phyloP scores from a whole-genome alignment of 2,329 filamentous ascomycete species.

The Cladophialophora exuberans region DNA sequence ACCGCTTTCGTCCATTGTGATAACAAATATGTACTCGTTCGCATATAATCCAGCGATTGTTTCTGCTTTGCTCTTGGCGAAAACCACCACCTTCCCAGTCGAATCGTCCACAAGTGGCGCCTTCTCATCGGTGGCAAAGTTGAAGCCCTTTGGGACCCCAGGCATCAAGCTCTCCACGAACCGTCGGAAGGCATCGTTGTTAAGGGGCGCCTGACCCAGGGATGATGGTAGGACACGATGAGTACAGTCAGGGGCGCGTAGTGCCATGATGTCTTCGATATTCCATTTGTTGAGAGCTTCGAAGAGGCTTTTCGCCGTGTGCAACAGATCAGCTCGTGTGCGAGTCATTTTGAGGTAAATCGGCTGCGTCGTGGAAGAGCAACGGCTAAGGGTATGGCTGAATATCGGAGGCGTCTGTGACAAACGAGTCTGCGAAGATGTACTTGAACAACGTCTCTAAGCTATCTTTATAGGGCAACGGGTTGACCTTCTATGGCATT shows the following conservation, averaged over 20 bases:
- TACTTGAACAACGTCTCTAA: neutral
- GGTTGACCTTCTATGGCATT: neutral
- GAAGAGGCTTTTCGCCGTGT: slow-evolving; percentile 4
- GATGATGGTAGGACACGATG: slow-evolving; percentile 1
- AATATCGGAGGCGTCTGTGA: slow-evolving; percentile 1
- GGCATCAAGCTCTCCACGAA: neutral
- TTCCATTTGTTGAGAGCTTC: neutral
- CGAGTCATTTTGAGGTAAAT: slow-evolving; percentile 1
- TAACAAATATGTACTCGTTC: slow-evolving; percentile 3
- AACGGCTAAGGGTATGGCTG: slow-evolving; percentile 1
- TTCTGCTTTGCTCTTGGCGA: slow-evolving; percentile 4
- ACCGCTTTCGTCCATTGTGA: slow-evolving; percentile 2
- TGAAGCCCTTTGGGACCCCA: slow-evolving; percentile 2
- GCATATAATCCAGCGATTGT: neutral
- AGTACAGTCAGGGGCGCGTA: slow-evolving; percentile 1
- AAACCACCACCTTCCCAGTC: neutral
- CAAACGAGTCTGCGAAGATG: neutral
- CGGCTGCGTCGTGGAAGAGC: neutral
- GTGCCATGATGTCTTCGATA: slow-evolving; percentile 3
- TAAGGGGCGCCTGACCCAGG: neutral
- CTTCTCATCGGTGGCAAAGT: slow-evolving; percentile 1
- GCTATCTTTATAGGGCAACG: neutral
- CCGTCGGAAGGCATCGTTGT: neutral
- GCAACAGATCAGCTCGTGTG: slow-evolving; percentile 1
- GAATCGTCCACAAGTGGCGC: slow-evolving; percentile 3